Base-by-base conservation (phyloP, 495 filamentous ascomycete genomes). In the Hyaloscypha hepaticicola region DNA sequence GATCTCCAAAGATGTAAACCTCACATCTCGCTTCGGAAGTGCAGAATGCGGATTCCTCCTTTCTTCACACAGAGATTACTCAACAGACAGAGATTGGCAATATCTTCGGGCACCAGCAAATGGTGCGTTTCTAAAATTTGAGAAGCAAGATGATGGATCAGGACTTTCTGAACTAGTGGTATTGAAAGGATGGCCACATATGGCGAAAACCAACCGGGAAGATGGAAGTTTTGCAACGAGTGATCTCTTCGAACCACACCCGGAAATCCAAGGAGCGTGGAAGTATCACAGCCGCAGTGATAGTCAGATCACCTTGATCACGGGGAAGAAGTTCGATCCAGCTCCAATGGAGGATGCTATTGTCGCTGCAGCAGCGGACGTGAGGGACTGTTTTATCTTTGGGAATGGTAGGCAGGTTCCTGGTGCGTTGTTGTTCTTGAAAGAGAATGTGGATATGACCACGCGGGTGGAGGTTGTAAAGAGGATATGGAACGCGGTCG, bases 261-360 rank as follows among this genome's bases (percentile, higher is more conserved):
- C 80, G 0, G 70, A 63, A 0, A 83, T 82, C 14, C 61, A 65
- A 4, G 77, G 82, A 55, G 82, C 82, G 14, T 90, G 85, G 77
- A 80, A 79, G 61, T 88, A 89, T 69, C 78, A 85, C 57, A 81
- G 78, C 26, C 76, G 87, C 49, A 76, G 83, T 1, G 87, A 89
- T 61, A 80, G 85, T 24, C 83, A 86, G 27, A 76, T 89, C 48
- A 85, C 82, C 0, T 75, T 90, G 5, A 74, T 84, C 19, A 90
- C 87, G 16, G 87, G 87, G 0, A 87, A 88, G 74, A 90, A 90
- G 61, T 88, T 89, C 33, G 86, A 87, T 64, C 87, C 87, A 6
- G 80, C 84, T 22, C 83, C 83, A 1, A 70, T 90, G 19, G 87
- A 90, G 76, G 80, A 71, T 48, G 68, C 70, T 4, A 75, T 85